A percentile compares a stretch with the other conserved stretches of the same genome.
These are phyloP conservation scores for Aleurites moluccanus DNA, from an alignment of 441 rosid species.

Conservation along the genomic window DNA sequence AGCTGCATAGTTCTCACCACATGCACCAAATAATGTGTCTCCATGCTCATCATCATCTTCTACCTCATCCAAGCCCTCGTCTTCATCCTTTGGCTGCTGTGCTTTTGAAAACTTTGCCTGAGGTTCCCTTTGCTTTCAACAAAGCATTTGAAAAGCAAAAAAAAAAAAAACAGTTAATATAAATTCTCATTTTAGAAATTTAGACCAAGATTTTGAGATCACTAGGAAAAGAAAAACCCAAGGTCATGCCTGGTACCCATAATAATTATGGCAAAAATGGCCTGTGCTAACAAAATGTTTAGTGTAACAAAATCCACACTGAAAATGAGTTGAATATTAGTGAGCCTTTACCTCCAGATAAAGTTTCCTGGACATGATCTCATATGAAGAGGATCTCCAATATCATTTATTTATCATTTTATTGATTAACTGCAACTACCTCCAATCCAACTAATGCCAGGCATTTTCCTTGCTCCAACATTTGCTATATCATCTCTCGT, in stretches of 20 bases:
- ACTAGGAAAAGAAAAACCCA: background rate
- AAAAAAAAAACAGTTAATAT: background rate
- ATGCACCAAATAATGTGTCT: slow-evolving; percentile 67
- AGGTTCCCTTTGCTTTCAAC: slow-evolving; percentile 32
- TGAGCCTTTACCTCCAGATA: slow-evolving; percentile 9
- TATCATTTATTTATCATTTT: background rate
- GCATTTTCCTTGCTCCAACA: slow-evolving; percentile 40
- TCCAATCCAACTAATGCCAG: slow-evolving; percentile 65
- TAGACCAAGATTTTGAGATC: background rate
- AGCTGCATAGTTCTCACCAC: slow-evolving; percentile 63
- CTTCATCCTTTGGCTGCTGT: slow-evolving; percentile 44
- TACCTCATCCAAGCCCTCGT: slow-evolving; percentile 53
- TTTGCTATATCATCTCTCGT: slow-evolving; percentile 48
- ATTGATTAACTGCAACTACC: slow-evolving; percentile 10
- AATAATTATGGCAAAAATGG: background rate
- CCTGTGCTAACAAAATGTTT: no score
- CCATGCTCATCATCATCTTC: slow-evolving; percentile 73
- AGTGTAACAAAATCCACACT: background rate
- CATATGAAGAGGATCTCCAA: background rate
- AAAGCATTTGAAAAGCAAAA: background rate
- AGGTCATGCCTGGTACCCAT: background rate
- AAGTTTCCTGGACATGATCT: background rate
- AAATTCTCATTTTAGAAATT: background rate
- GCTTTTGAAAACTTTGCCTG: slow-evolving; percentile 47
- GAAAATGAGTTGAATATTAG: background rate